Base-by-base conservation (phyloP, 2,329 filamentous ascomycete genomes). In the Penicillium sp. region DNA sequence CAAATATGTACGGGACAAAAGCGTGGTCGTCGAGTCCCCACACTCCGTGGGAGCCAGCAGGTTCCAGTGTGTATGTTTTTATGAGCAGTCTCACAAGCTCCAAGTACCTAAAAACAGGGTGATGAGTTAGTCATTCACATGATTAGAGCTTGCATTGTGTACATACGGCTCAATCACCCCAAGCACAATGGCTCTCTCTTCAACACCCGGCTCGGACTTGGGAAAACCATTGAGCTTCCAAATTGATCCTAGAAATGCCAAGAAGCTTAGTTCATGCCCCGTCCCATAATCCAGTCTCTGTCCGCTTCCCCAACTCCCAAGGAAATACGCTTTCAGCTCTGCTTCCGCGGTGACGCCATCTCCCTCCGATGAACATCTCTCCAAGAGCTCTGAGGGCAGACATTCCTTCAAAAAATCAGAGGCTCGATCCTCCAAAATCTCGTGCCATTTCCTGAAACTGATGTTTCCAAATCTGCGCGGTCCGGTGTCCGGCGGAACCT, bases 1-100 rank as follows among this genome's bases (percentile, higher is more conserved):
- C 94, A 58, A 97, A 92, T 50, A 99, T 90, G 71, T 97, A 99
- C 0, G 94, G 89, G 21, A 94, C 73, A 70, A 99, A 97, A 7
- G 86, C 92, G 73, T 99, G 93, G 70, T 99, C 94, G 68, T 99
- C 94, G n/a, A 99, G 80, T 17, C 94, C 94, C 94, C 94, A 99
- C 17, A 99, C 94, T 3, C 94, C 94, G 68, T 97, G 94, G 1
- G 93, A 96, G 2, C 94, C 94, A 5, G 94, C 94, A 3, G 94
- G 94, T 68, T 99, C 94, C 17, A 99, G 83, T 0, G 87, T 97
- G 70, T 97, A 99, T 2, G 87, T 93, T 44, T 90, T 78, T 62
- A 99, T 97, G 8, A 99, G 80, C 34, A 83, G 85, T 32, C 94
- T 87, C 39, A 96, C 80, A 2, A 97, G 86, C 26, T 79, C 77